These are phyloP conservation scores for Paraurostyla sp. DNA, from an alignment of 73 alveolate genomes.

Conservation along the genomic window DNA sequence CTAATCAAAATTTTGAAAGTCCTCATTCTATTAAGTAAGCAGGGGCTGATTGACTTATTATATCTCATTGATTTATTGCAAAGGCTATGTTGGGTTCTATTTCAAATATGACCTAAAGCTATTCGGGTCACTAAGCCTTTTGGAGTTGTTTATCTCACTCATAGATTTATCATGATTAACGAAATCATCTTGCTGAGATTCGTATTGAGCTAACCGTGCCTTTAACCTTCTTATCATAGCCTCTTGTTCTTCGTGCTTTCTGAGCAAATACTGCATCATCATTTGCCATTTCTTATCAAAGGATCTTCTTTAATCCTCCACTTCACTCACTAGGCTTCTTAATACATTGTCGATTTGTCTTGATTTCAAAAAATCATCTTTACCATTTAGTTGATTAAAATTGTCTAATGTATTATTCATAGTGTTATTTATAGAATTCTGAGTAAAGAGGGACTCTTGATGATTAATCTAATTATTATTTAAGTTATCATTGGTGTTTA, in stretches of 20 bases:
- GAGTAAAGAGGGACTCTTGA: too few species aligned
- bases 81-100: not conserved
- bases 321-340: not conserved
- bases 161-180: not conserved
- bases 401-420: too few species aligned
- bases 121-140: not conserved
- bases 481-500: too few species aligned
- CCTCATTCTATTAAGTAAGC: not conserved
- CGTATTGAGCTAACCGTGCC: not conserved
- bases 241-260: not conserved
- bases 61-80: not conserved
- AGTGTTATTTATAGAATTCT: too few species aligned
- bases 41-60: too few species aligned
- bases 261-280: not conserved
- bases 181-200: not conserved
- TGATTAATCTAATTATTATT: too few species aligned
- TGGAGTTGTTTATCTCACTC: not conserved
- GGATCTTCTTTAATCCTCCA: constrained; percentile 27
- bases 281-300: constrained; percentile 29
- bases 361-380: too few species aligned
- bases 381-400: too few species aligned
- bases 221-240: not conserved
- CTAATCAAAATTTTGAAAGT: not conserved
- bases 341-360: not conserved
- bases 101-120: not conserved